Conservation (phyloP, 1,284 basidiomycete genomes). For the Baeospora myosura region DNA sequence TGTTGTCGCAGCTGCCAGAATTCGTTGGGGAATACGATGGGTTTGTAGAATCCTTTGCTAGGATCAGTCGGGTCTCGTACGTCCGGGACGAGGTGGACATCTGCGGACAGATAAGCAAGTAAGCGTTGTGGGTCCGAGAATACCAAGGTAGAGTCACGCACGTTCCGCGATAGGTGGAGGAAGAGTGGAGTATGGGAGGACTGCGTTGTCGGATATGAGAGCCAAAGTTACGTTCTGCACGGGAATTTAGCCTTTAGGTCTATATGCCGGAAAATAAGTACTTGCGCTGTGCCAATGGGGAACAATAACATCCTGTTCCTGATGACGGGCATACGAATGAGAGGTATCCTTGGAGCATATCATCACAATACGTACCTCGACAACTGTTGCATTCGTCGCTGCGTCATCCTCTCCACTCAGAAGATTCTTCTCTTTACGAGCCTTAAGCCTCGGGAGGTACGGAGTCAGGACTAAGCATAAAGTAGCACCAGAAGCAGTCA, state of each 20-base stretch:
- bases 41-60: constrained; percentile 67
- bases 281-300: constrained; percentile 79
- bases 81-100: constrained; percentile 51
- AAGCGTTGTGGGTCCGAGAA: not conserved
- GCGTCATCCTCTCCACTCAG: constrained; percentile 38
- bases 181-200: constrained; percentile 51
- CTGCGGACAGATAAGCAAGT: constrained; percentile 24
- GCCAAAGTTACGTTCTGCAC: constrained; percentile 80
- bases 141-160: constrained; percentile 31
- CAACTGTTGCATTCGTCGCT: constrained; percentile 40
- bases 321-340: constrained; percentile 12
- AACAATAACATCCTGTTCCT: constrained; percentile 50
- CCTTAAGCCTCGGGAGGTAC: constrained; percentile 66
- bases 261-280: constrained; percentile 8
- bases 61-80: constrained; percentile 51
- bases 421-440: constrained; percentile 80
- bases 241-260: constrained; percentile 7
- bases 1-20: constrained; percentile 88
- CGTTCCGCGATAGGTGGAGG: constrained; percentile 60
- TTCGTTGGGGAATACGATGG: constrained; percentile 89
- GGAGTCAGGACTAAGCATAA: constrained; percentile 67
- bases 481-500: constrained; percentile 6
- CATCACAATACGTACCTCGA: constrained; percentile 24
- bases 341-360: not conserved
- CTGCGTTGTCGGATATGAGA: constrained; percentile 65